phyloP scores from a whole-genome alignment of 305 asterid genomes.

The Andrographis paniculata region DNA sequence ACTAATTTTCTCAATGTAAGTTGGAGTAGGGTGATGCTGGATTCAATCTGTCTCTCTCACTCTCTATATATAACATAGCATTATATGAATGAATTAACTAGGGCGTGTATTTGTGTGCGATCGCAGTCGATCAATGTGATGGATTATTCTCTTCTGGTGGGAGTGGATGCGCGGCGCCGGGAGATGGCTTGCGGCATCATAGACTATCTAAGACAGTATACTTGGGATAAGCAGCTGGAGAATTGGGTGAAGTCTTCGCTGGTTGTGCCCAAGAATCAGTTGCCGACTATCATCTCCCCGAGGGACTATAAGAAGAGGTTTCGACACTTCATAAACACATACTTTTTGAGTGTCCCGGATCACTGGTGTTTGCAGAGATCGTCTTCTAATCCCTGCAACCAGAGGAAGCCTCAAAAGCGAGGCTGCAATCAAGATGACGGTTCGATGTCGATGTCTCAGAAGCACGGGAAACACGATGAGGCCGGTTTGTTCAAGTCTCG shows the following conservation, averaged over 20 bases:
- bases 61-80: too few species aligned
- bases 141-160: constrained; percentile 97
- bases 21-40: too few species aligned
- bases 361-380: constrained; percentile 83
- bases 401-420: too few species aligned
- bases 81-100: too few species aligned
- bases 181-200: constrained; percentile 95
- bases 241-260: constrained; percentile 92
- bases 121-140: constrained; percentile 78
- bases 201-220: constrained; percentile 92
- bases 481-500: too few species aligned
- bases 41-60: too few species aligned
- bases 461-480: too few species aligned
- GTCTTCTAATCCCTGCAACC: constrained; percentile 69
- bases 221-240: constrained; percentile 98
- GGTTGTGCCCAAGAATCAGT: constrained; percentile 72
- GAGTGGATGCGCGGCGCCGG: constrained; percentile 60
- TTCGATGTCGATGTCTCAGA: too few species aligned
- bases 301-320: constrained; percentile 82
- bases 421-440: too few species aligned
- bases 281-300: constrained; percentile 84
- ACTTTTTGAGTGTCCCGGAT: constrained; percentile 84
- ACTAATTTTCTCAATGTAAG: constrained; percentile 79
- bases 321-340: constrained; percentile 77
- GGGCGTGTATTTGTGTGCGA: not conserved